Conservation (phyloP, 148 eudicot genomes). For the Silene conica region DNA sequence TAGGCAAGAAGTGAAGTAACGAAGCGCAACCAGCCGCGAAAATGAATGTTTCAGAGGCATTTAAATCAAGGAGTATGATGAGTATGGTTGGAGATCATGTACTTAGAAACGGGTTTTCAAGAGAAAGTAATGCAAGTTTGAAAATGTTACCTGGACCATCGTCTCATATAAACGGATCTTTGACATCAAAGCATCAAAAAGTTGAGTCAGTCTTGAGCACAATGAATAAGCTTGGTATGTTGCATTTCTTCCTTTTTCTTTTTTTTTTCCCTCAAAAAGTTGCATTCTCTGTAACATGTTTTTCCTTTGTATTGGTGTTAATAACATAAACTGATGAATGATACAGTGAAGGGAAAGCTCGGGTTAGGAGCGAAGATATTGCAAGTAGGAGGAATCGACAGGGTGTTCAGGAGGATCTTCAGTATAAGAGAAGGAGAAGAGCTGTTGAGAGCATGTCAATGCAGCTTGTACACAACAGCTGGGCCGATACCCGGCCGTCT, state of each 20-base stretch:
- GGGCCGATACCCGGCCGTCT: constrained; percentile 50
- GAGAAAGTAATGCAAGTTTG: background rate
- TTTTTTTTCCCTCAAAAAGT: background rate
- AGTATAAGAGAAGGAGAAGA: constrained; percentile 25
- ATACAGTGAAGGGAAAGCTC: constrained; percentile 33
- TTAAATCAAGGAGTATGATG: constrained; percentile 28
- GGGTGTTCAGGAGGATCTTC: constrained; percentile 39
- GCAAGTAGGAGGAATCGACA: constrained; percentile 33
- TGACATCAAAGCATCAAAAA: constrained; percentile 13
- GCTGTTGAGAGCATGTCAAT: constrained; percentile 17
- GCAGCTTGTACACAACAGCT: constrained; percentile 33
- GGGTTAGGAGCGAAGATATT: constrained; percentile 38
- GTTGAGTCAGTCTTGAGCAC: constrained; percentile 18
- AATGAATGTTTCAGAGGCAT: constrained; percentile 23
- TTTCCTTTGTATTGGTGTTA: background rate
- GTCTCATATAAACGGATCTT: background rate
- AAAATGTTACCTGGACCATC: constrained; percentile 20
- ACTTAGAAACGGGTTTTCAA: constrained; percentile 19
- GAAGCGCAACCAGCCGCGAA: background rate
- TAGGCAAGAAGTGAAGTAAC: background rate
- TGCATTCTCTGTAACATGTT: background rate
- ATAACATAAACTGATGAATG: background rate
- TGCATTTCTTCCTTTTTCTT: background rate
- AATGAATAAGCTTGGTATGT: constrained; percentile 31
- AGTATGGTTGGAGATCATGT: constrained; percentile 27